These are phyloP conservation scores for Penicillium antarcticum DNA, from an alignment of 495 filamentous ascomycete species.

Conservation along the genomic window DNA sequence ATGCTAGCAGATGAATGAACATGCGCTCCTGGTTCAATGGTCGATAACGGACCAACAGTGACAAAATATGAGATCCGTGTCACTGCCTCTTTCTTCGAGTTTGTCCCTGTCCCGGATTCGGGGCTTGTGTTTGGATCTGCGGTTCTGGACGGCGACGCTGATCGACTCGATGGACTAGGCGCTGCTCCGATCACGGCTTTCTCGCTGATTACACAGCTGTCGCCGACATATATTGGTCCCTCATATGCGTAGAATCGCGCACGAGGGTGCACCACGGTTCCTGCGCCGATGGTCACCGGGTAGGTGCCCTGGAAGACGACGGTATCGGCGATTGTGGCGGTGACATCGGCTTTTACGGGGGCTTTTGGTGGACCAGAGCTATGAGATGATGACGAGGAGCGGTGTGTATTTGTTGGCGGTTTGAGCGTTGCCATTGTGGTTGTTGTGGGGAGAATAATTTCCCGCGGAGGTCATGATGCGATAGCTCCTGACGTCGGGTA, in stretches of 20 bases:
- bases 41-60: slow-evolving; percentile 30
- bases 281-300: slow-evolving; percentile 64
- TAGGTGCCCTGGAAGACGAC: slow-evolving; percentile 68
- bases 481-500: too few species aligned
- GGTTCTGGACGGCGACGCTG: slow-evolving; percentile 10
- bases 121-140: not conserved
- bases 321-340: slow-evolving; percentile 71
- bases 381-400: slow-evolving; percentile 23
- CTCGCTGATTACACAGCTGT: slow-evolving; percentile 74
- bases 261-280: slow-evolving; percentile 81
- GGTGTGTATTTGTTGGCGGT: slow-evolving; percentile 22
- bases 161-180: slow-evolving; percentile 22
- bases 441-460: not conserved
- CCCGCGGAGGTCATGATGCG: not conserved
- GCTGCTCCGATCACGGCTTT: slow-evolving; percentile 57
- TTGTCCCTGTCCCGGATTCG: not conserved
- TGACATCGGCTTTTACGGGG: slow-evolving; percentile 65
- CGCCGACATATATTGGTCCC: slow-evolving; percentile 70
- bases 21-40: slow-evolving; percentile 32
- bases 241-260: slow-evolving; percentile 62
- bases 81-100: slow-evolving; percentile 4
- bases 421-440: slow-evolving; percentile 27
- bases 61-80: slow-evolving; percentile 38
- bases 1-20: slow-evolving; percentile 35
- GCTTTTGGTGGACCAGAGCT: slow-evolving; percentile 38